These are phyloP conservation scores for Tetracladium marchalianum DNA, from an alignment of 495 filamentous ascomycete genomes.

Conservation along the genomic window DNA sequence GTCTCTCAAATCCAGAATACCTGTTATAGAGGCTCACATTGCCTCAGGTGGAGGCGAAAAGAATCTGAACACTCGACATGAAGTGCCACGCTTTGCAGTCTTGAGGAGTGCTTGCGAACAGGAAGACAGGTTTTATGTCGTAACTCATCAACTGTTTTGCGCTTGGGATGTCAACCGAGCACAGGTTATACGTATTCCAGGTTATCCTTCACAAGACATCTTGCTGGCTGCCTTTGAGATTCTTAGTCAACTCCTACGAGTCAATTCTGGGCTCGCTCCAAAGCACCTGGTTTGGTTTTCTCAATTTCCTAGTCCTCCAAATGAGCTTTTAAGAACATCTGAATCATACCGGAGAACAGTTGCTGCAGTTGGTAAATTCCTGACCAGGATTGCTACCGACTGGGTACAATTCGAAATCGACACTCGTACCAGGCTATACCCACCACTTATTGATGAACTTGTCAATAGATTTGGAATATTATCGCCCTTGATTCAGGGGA, in stretches of 20 bases:
- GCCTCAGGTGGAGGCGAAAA: constrained; percentile 1
- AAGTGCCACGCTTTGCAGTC: constrained; percentile 43
- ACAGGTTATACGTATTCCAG: constrained; percentile 7
- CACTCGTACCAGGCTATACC: constrained; percentile 35
- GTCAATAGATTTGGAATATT: constrained; percentile 33
- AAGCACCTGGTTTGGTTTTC: constrained; percentile 41
- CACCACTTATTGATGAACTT: constrained; percentile 53
- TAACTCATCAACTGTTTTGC: constrained; percentile 61
- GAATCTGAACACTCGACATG: constrained; percentile 23
- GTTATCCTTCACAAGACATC: constrained; percentile 3
- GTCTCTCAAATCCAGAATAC: constrained; percentile 15
- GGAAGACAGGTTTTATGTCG: constrained; percentile 53
- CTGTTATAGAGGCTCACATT: constrained; percentile 16
- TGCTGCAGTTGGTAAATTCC: constrained; percentile 23
- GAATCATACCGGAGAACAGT: constrained; percentile 22
- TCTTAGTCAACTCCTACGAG: constrained; percentile 20
- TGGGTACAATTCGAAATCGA: constrained; percentile 22
- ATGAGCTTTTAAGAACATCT: constrained; percentile 14
- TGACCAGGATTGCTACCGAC: constrained; percentile 24
- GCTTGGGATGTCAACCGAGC: constrained; percentile 24
- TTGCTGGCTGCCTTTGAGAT: constrained; percentile 23
- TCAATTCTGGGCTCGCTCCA: constrained; percentile 18
- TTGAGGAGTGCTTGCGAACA: constrained; percentile 44
- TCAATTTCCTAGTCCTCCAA: constrained; percentile 36
- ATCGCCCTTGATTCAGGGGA: constrained; percentile 45